Percentiles rank a stretch among this genome's conserved stretches.
phyloP scores from a whole-genome alignment of 352 stramenopile genomes.

The Globisporangium iwayamae region DNA sequence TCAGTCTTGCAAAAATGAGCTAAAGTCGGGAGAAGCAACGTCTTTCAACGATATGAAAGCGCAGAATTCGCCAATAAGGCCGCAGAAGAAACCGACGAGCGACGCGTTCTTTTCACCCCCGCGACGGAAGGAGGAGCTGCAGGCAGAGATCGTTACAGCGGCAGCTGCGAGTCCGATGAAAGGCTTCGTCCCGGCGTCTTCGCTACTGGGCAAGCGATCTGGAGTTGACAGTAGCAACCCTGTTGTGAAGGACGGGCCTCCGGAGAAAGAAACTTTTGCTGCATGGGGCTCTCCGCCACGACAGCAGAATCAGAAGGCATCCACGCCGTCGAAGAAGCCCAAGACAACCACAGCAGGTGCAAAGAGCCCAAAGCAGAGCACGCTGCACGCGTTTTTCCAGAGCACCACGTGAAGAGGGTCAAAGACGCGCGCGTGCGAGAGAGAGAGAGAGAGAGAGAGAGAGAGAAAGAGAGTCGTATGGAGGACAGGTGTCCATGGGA shows the following conservation, averaged over 20 bases:
- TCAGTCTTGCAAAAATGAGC: not conserved
- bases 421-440: not conserved
- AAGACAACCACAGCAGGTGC: conserved; percentile 1
- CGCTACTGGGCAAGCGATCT: conserved; percentile 40
- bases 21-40: not conserved
- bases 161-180: not conserved
- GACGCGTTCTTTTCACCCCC: conserved; percentile 12
- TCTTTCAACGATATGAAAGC: not conserved
- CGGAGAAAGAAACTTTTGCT: not conserved
- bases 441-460: not conserved
- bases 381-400: conserved; percentile 36
- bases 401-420: conserved; percentile 14
- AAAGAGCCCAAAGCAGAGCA: conserved; percentile 20
- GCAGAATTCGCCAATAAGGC: not conserved
- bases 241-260: not conserved
- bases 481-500: not conserved
- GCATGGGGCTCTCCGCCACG: not conserved
- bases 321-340: conserved; percentile 13
- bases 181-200: conserved; percentile 43
- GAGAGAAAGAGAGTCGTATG: not conserved
- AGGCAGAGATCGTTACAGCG: not conserved
- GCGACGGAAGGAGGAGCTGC: conserved; percentile 1
- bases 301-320: not conserved
- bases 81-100: not conserved
- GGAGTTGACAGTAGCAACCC: not conserved